Evolutionary conservation across 2,329 filamentous ascomycete species (phyloP).

Genomic region (Chrysoporthe deuterocubensis): DNA sequence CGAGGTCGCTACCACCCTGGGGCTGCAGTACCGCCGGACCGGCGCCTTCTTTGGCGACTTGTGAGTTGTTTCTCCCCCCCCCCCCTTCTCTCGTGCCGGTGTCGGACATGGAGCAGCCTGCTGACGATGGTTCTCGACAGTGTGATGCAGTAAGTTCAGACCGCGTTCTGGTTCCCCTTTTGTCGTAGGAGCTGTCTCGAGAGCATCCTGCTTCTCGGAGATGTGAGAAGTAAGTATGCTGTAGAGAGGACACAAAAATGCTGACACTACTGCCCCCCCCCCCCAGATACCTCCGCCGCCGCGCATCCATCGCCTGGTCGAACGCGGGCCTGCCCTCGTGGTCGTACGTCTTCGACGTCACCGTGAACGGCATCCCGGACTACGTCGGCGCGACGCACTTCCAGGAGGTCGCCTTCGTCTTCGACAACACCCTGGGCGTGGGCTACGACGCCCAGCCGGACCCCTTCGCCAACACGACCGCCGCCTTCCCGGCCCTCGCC

Average conservation of each 20-base stretch:
- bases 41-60: slow-evolving; percentile 27
- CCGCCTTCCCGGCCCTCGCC: slow-evolving; percentile 47
- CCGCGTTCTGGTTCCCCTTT: neutral
- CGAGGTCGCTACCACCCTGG: slow-evolving; percentile 14
- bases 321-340: slow-evolving; percentile 42
- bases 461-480: slow-evolving; percentile 46
- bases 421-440: slow-evolving; percentile 53
- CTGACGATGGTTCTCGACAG: neutral
- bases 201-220: too few relatives aligned
- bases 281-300: slow-evolving; percentile 40
- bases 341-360: slow-evolving; percentile 51
- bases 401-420: slow-evolving; percentile 58
- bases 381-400: slow-evolving; percentile 39
- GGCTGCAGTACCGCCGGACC: slow-evolving; percentile 27
- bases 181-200: too few relatives aligned
- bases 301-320: slow-evolving; percentile 54
- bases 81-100: too few relatives aligned
- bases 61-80: slow-evolving; percentile 18
- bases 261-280: neutral
- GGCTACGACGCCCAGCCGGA: slow-evolving; percentile 48
- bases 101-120: neutral
- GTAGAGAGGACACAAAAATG: neutral
- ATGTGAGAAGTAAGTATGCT: too few relatives aligned
- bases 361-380: slow-evolving; percentile 35
- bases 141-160: slow-evolving; percentile 2